Base-by-base conservation (phyloP, 2,329 filamentous ascomycete species). In the Calonectria hongkongensis region DNA sequence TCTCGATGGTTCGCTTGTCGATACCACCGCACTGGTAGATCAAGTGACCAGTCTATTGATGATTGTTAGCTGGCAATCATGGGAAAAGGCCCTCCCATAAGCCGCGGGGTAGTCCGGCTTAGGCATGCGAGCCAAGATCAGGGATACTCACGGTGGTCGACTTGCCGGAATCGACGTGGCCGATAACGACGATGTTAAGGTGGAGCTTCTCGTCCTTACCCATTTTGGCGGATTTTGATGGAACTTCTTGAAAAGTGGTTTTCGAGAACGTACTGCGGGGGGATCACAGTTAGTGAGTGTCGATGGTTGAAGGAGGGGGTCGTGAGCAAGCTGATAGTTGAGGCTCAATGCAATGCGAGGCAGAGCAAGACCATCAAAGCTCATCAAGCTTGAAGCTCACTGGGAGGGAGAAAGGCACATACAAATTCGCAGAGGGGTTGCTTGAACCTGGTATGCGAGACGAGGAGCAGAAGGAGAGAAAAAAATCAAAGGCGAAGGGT, bases 1-100 rank as follows among this genome's bases (percentile, higher is more conserved):
- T 99, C 94, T 99, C 97, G 88, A 99, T 99, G 89, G 96, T 98
- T 95, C 97, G 96, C 93, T 96, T 95, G 95, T 99, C 97, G 87
- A 98, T 99, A 95, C 97, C 97, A 94, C 97, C 97, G 92, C 97
- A 98, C 94, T 99, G 96, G 95, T 98, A 98, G 94, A 99, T 98
- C 93, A 99, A 93, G 92, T 96, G 93, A 88, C 93, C 92, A 83
- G 88, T 94, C 87, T 87, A 82, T 83, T 80, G 16, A 81, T 80
- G 76, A 82, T 74, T 82, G 74, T 83, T 71, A 79, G 79, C 73
- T 76, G 71, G 3, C 0, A 28, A 68, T 43, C 6, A 45, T 18
- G 8, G 27, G 30, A 33, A 28, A 33, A 48, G 18, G 36, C 15
- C 21, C 70, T 70, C 70, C 75, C 33, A 45, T 62, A 64, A 62